Percentiles rank a stretch among this genome's conserved stretches.
phyloP scores from a whole-genome alignment of 768 basidiomycete genomes.

The Lactifluus piperatus region DNA sequence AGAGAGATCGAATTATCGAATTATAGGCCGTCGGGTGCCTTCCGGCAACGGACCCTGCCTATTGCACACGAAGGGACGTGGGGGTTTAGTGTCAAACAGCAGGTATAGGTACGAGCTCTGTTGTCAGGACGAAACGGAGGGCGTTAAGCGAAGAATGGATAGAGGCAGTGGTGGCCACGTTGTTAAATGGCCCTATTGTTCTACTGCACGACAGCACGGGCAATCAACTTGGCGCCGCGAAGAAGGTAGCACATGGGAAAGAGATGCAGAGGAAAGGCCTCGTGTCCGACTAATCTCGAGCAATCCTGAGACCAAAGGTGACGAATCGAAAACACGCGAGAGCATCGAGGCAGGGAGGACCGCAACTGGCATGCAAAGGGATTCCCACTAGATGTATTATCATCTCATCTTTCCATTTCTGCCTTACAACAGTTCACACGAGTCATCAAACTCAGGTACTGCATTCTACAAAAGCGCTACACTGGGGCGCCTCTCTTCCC shows the following conservation, averaged over 20 bases:
- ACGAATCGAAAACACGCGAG: slow-evolving; percentile 23
- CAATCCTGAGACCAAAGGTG: slow-evolving; percentile 7
- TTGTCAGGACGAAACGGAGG: slow-evolving; percentile 14
- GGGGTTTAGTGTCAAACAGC: slow-evolving; percentile 12
- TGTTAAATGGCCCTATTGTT: slow-evolving; percentile 17
- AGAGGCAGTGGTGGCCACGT: slow-evolving; percentile 14
- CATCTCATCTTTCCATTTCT: slow-evolving; percentile 12
- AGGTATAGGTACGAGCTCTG: neutral
- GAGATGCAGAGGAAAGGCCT: slow-evolving; percentile 15
- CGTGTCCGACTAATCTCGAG: slow-evolving; percentile 11
- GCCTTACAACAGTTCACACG: slow-evolving; percentile 4
- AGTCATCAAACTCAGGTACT: neutral
- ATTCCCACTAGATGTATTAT: neutral
- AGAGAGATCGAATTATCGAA: slow-evolving; percentile 8
- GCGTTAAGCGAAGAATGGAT: slow-evolving; percentile 16
- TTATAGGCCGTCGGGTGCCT: slow-evolving; percentile 4
- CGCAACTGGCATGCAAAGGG: slow-evolving; percentile 14
- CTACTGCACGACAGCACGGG: slow-evolving; percentile 13
- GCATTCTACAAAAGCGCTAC: neutral
- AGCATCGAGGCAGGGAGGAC: slow-evolving; percentile 24
- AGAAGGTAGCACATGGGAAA: slow-evolving; percentile 19
- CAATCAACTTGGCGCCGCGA: slow-evolving; percentile 16
- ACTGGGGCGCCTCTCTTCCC: neutral
- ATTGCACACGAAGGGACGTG: slow-evolving; percentile 16
- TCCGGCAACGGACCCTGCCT: slow-evolving; percentile 19